Evolutionary conservation across 768 basidiomycete species (phyloP).

Genomic region (Calocera viscosa): DNA sequence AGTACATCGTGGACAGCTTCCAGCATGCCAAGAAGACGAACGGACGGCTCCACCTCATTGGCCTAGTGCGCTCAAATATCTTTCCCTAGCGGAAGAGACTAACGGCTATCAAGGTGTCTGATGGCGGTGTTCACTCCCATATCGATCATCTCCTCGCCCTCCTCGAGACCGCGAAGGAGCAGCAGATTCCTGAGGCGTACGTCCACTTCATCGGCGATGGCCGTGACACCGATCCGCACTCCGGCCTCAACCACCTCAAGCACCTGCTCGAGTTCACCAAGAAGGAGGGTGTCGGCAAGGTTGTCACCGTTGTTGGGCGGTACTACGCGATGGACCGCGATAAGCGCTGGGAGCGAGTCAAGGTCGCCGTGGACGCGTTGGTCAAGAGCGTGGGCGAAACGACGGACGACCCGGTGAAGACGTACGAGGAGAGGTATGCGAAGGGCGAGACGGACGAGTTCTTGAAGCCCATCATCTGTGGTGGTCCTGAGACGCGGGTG

Average conservation of each 20-base stretch:
- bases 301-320: slow-evolving; percentile 75
- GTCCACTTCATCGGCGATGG: slow-evolving; percentile 94
- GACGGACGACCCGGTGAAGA: slow-evolving; percentile 46
- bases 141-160: slow-evolving; percentile 82
- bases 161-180: slow-evolving; percentile 78
- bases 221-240: slow-evolving; percentile 83
- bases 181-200: slow-evolving; percentile 72
- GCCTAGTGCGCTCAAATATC: slow-evolving; percentile 46
- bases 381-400: slow-evolving; percentile 53
- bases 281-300: slow-evolving; percentile 58
- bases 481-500: slow-evolving; percentile 64
- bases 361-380: slow-evolving; percentile 77
- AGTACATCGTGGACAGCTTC: slow-evolving; percentile 56
- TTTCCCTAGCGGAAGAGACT: background rate
- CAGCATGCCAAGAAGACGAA: slow-evolving; percentile 69
- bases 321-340: slow-evolving; percentile 98
- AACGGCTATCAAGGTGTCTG: slow-evolving; percentile 54
- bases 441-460: slow-evolving; percentile 90
- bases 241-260: slow-evolving; percentile 61
- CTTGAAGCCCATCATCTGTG: slow-evolving; percentile 83
- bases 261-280: slow-evolving; percentile 66
- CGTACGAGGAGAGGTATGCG: slow-evolving; percentile 60
- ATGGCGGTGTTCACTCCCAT: slow-evolving; percentile 96
- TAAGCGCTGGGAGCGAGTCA: slow-evolving; percentile 90
- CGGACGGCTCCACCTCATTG: slow-evolving; percentile 78